Evolutionary conservation across 768 basidiomycete species (phyloP), one percentile per base, ranked within the genome.

Genomic region (Lactarius pseudohatsudake): DNA sequence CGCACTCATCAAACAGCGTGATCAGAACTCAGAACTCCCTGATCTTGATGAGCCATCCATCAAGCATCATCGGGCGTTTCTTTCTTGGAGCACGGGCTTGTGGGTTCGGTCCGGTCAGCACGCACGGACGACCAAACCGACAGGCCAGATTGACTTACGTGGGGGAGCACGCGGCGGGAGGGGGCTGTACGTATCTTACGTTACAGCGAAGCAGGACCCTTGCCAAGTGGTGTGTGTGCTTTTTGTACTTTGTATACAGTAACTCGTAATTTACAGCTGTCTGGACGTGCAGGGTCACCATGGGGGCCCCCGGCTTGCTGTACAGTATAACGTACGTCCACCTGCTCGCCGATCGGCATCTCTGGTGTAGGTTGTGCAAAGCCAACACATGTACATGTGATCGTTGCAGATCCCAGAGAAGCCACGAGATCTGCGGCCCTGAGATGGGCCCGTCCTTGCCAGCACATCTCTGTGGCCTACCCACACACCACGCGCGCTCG

Each of bases 381-480:
- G 13, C 18, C 4, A 32, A 7, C 32, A n/a, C n/a, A 32, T 45
- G 40, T 15, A n/a, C 45, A 50, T n/a, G 47, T 50, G 47, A 11
- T 50, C 45, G 10, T 45, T 47, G 47, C 22, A 50, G 47, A 50
- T 50, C 47, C 20, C 47, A n/a, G 47, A 50, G 47, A 50, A 50
- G 47, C 47, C 4, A 50, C 47, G n/a, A 22, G 47, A 50, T 50
- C 47, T 22, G 47, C 22, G 15, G n/a, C n/a, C 47, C 47, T 22
- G 47, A 50, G 47, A 22, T 50, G 47, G 47, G 11, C 47, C 22
- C 47, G 47, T 50, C 11, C 47, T 13, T 50, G 47, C 47, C 47
- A 50, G 22, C 45, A 47, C n/a, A 22, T n/a, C n/a, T n/a, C 41
- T 53, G 38, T 10, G 15, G 5, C 22, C 13, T 4, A 7, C 18